Percentiles rank a stretch among this genome's conserved stretches.
Evolutionary conservation across 1,284 basidiomycete genomes (phyloP).

Genomic region (Puccinia brachypodii): DNA sequence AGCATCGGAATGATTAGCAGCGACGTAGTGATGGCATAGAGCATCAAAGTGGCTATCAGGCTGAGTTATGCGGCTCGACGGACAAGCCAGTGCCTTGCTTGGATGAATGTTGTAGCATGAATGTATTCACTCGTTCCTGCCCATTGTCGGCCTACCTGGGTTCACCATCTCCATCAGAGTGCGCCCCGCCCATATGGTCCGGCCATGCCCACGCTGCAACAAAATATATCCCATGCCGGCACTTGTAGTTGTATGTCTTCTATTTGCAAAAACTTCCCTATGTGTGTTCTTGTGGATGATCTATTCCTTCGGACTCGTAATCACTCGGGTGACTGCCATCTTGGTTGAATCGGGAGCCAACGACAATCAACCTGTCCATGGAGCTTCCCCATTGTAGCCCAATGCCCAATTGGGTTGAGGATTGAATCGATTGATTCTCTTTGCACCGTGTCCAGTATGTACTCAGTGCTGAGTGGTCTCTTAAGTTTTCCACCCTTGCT

Average conservation of each 20-base stretch:
- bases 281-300: background rate
- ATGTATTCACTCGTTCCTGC: background rate
- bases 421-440: background rate
- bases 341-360: background rate
- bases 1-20: background rate
- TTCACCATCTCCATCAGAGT: background rate
- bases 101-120: background rate
- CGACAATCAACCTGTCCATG: background rate
- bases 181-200: background rate
- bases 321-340: constrained; percentile 5
- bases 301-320: background rate
- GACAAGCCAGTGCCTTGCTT: background rate
- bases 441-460: background rate
- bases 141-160: background rate
- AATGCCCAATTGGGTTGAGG: constrained; percentile 12
- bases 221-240: background rate
- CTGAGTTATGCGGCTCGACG: background rate
- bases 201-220: background rate
- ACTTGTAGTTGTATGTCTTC: background rate
- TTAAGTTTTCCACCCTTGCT: background rate
- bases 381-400: constrained; percentile 2
- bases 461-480: no score
- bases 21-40: background rate
- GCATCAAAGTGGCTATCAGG: background rate
- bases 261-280: background rate